Evolutionary conservation across 371 early-diverging fungal species (phyloP).

Genomic region (Saksenaea vasiformis): DNA sequence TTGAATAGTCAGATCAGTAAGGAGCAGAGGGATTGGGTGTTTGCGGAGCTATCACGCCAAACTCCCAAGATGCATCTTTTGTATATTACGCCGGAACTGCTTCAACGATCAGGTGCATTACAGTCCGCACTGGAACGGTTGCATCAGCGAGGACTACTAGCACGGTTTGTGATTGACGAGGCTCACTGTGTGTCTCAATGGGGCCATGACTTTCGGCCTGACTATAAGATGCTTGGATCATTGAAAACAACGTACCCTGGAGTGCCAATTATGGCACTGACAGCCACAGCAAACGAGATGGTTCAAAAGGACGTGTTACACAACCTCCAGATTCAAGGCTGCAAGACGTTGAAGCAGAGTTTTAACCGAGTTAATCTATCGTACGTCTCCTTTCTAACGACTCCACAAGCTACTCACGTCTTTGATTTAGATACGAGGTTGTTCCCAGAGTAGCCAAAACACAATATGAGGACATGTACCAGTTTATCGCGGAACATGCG

Average conservation of each 20-base stretch:
- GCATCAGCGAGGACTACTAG: slow-evolving; percentile 61
- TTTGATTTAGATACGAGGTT: slow-evolving; percentile 71
- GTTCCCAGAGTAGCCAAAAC: slow-evolving; percentile 56
- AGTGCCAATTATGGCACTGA: slow-evolving; percentile 97
- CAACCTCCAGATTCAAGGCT: slow-evolving; percentile 70
- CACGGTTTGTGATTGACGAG: slow-evolving; percentile 98
- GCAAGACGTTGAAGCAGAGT: slow-evolving; percentile 76
- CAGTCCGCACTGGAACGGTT: slow-evolving; percentile 59
- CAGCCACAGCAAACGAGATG: slow-evolving; percentile 96
- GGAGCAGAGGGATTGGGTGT: slow-evolving; percentile 60
- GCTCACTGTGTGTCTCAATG: slow-evolving; percentile 98
- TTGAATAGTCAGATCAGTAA: slow-evolving; percentile 67
- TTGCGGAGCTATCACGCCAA: slow-evolving; percentile 46
- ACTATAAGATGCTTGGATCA: slow-evolving; percentile 75
- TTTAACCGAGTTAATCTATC: slow-evolving; percentile 89
- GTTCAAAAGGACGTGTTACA: slow-evolving; percentile 80
- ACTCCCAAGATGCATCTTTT: slow-evolving; percentile 61
- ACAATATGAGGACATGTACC: slow-evolving; percentile 73
- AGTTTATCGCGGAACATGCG: slow-evolving; percentile 74
- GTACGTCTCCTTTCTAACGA: slow-evolving; percentile 15
- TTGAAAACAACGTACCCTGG: slow-evolving; percentile 69
- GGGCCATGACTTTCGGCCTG: slow-evolving; percentile 97
- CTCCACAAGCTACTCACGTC: neutral
- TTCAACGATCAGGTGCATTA: slow-evolving; percentile 74
- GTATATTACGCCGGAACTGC: slow-evolving; percentile 97